A percentile compares a stretch with the other conserved stretches of the same genome.
These are phyloP conservation scores for Lecanoromycetidae sp. DNA, from an alignment of 2,329 filamentous ascomycete species.

Conservation along the genomic window DNA sequence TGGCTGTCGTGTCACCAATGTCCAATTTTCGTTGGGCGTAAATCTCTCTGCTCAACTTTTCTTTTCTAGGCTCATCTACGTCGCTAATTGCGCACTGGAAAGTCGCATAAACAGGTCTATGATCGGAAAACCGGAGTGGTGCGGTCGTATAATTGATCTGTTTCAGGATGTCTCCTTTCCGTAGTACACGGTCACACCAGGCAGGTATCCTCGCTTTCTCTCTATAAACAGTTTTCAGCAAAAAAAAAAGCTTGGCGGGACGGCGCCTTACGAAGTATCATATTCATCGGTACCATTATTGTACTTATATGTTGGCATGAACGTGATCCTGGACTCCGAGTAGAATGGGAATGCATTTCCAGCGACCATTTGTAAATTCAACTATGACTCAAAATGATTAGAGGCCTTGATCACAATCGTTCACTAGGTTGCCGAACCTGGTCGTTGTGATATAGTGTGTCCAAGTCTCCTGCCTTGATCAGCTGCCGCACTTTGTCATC, in stretches of 20 bases:
- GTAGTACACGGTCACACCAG: constrained; percentile 89
- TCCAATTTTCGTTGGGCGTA: constrained; percentile 57
- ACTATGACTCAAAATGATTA: constrained; percentile 32
- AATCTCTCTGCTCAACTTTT: constrained; percentile 59
- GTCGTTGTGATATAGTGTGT: constrained; percentile 78
- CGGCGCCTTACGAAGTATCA: constrained; percentile 62
- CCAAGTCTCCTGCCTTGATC: constrained; percentile 60
- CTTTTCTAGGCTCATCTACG: constrained; percentile 61
- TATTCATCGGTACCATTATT: constrained; percentile 80
- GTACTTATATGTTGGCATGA: constrained; percentile 91
- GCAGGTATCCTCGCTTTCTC: constrained; percentile 92
- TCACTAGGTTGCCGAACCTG: constrained; percentile 55
- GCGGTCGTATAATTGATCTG: constrained; percentile 76
- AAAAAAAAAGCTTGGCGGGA: not conserved
- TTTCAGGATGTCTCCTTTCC: constrained; percentile 70
- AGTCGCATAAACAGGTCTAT: constrained; percentile 83
- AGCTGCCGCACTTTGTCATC: constrained; percentile 66
- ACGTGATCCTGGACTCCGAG: constrained; percentile 75
- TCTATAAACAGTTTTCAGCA: constrained; percentile 29
- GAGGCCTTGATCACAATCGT: too few species aligned
- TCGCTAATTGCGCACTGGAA: constrained; percentile 77
- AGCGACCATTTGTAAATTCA: constrained; percentile 93
- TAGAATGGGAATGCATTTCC: constrained; percentile 84
- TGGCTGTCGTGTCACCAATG: constrained; percentile 51
- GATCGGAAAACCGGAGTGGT: constrained; percentile 79